Conservation (phyloP, 371 early-diverging fungal species). For the Rhizopus stolonifer region DNA sequence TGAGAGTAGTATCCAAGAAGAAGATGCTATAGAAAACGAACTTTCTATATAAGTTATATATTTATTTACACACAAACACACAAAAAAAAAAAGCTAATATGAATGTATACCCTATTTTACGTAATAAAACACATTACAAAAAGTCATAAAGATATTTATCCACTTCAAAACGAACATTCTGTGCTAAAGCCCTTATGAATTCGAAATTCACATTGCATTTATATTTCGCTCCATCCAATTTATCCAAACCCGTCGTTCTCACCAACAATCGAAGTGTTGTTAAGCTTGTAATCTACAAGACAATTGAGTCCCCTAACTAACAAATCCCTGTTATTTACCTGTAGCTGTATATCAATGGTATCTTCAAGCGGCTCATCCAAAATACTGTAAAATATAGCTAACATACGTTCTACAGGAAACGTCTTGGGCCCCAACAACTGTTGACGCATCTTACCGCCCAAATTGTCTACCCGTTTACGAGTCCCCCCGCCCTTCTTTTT, state of each 20-base stretch:
- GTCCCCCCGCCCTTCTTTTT: constrained; percentile 51
- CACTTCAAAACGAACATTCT: constrained; percentile 77
- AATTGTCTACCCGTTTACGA: constrained; percentile 41
- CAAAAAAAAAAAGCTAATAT: not conserved
- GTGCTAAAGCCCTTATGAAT: constrained; percentile 64
- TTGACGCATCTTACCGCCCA: constrained; percentile 69
- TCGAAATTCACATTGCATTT: constrained; percentile 88
- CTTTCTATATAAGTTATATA: constrained; percentile 1
- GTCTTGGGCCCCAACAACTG: constrained; percentile 88
- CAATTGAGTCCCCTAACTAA: not conserved
- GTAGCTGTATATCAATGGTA: constrained; percentile 77
- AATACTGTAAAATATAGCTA: constrained; percentile 93
- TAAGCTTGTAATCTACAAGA: constrained; percentile 70
- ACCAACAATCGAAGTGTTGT: constrained; percentile 72
- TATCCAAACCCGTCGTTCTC: constrained; percentile 67
- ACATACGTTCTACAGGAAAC: constrained; percentile 90
- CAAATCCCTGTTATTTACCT: constrained; percentile 60
- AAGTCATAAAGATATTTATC: constrained; percentile 84
- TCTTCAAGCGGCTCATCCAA: constrained; percentile 68
- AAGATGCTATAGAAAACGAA: constrained; percentile 18
- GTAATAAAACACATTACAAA: constrained; percentile 5
- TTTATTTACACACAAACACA: constrained; percentile 4
- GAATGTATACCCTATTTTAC: not conserved
- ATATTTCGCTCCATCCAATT: constrained; percentile 76
- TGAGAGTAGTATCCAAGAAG: constrained; percentile 20